Evolutionary conservation across 768 basidiomycete species (phyloP).

Genomic region (Auriscalpium orientale): DNA sequence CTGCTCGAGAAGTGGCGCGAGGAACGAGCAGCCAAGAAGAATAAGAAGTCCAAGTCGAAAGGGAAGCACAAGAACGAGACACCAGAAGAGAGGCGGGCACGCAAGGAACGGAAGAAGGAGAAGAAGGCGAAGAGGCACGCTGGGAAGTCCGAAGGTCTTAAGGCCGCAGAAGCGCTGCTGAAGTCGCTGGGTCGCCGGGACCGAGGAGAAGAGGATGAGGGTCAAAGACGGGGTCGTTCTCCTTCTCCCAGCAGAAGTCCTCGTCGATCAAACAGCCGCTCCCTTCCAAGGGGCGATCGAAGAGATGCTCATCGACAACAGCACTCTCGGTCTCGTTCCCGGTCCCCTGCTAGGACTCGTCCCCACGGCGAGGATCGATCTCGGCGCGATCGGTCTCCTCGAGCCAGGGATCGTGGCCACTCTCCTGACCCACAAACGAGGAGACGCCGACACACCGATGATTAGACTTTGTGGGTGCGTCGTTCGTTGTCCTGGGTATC

Average conservation of each 20-base stretch:
- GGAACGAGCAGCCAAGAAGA: constrained; percentile 49
- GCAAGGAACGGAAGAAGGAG: constrained; percentile 69
- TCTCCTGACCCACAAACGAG: neutral
- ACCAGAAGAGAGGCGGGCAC: constrained; percentile 65
- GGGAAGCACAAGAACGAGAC: constrained; percentile 66
- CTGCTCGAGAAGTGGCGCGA: constrained; percentile 69
- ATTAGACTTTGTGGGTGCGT: too few relatives aligned
- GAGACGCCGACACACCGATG: neutral
- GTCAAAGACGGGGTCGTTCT: neutral
- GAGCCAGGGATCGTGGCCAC: neutral
- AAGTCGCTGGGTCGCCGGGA: constrained; percentile 34
- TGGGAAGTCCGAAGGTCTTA: constrained; percentile 52
- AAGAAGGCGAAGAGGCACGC: constrained; percentile 50
- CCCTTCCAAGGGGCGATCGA: neutral
- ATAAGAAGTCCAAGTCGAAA: constrained; percentile 53
- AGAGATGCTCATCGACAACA: neutral
- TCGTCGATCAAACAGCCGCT: neutral
- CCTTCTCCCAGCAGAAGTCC: neutral
- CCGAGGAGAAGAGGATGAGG: neutral
- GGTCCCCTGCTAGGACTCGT: neutral
- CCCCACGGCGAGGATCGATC: neutral
- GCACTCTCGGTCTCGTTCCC: neutral
- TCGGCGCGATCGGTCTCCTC: neutral
- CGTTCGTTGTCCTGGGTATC: too few relatives aligned
- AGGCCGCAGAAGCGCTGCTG: constrained; percentile 61